A percentile compares a stretch with the other conserved stretches of the same genome.
Conservation (phyloP, 2,329 filamentous ascomycete species). For the Aspergillus pseudoviridinutans region DNA sequence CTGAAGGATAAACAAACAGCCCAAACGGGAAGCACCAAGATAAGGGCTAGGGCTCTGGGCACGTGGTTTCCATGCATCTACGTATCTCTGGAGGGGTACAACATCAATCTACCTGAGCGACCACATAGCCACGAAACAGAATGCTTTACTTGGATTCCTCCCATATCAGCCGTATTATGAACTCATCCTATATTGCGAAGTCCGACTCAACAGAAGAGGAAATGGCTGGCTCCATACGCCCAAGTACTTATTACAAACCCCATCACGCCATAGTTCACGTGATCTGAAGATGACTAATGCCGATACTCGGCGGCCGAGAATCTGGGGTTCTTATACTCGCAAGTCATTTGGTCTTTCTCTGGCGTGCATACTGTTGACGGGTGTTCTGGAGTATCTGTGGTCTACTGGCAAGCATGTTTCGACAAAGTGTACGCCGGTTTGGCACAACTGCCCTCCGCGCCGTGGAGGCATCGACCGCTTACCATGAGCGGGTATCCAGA, state of each 20-base stretch:
- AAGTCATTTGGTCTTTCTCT: neutral
- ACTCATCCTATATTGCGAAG: neutral
- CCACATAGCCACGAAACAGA: neutral
- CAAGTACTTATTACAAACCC: neutral
- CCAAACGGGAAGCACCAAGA: slow-evolving; percentile 33
- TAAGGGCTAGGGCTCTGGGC: slow-evolving; percentile 27
- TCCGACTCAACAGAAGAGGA: neutral
- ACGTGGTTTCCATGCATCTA: slow-evolving; percentile 16
- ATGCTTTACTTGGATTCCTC: neutral
- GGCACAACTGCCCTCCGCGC: slow-evolving; percentile 58
- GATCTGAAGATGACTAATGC: slow-evolving; percentile 17
- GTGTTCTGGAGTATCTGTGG: slow-evolving; percentile 1
- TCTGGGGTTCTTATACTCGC: slow-evolving; percentile 1
- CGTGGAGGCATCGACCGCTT: slow-evolving; percentile 50
- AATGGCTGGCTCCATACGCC: neutral
- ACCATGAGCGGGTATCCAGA: slow-evolving; percentile 69
- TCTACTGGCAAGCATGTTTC: slow-evolving; percentile 56
- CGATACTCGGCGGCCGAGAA: slow-evolving; percentile 19
- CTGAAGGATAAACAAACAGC: slow-evolving; percentile 36
- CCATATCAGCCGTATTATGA: neutral
- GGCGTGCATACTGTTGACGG: neutral
- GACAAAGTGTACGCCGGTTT: slow-evolving; percentile 64
- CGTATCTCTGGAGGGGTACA: neutral
- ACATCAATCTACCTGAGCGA: neutral
- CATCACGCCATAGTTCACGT: slow-evolving; percentile 18